Evolutionary conservation across 768 basidiomycete genomes (phyloP).

Genomic region (Naganishia friedmannii): DNA sequence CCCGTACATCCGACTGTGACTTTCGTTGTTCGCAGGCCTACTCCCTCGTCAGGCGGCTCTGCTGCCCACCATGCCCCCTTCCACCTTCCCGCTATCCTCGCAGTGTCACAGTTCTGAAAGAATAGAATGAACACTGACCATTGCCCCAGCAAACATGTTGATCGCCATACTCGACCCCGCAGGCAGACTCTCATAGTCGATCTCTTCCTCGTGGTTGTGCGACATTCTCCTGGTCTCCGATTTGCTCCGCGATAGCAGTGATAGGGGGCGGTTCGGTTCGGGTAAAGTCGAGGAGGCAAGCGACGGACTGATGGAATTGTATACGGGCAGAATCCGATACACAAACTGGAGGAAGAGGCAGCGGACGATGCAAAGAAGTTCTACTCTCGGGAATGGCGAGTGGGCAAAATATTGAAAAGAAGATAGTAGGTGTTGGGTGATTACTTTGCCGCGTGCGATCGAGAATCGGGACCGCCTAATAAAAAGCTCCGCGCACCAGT

Average conservation of each 20-base stretch:
- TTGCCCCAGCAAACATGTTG: slow-evolving; percentile 93
- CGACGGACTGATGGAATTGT: not conserved
- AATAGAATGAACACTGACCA: slow-evolving; percentile 48
- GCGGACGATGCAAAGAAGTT: not conserved
- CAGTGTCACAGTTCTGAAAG: slow-evolving; percentile 52
- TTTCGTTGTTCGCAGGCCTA: no score
- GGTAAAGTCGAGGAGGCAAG: not conserved
- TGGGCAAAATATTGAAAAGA: not conserved
- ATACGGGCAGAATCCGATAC: not conserved
- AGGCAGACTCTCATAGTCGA: slow-evolving; percentile 67
- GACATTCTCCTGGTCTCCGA: slow-evolving; percentile 12
- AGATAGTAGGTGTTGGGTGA: not conserved
- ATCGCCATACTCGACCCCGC: slow-evolving; percentile 67
- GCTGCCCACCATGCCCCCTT: not conserved
- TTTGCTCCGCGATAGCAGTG: not conserved
- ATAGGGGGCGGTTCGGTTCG: not conserved
- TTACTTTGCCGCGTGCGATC: not conserved
- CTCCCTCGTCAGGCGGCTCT: no score
- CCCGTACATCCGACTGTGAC: no score
- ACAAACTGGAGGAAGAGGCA: not conserved
- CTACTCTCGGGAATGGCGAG: not conserved
- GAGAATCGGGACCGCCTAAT: not conserved
- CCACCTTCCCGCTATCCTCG: slow-evolving; percentile 54
- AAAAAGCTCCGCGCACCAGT: not conserved
- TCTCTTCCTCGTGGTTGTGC: slow-evolving; percentile 56